Conservation (phyloP, 2,329 filamentous ascomycete genomes). For the Mycocentrospora acerina region DNA sequence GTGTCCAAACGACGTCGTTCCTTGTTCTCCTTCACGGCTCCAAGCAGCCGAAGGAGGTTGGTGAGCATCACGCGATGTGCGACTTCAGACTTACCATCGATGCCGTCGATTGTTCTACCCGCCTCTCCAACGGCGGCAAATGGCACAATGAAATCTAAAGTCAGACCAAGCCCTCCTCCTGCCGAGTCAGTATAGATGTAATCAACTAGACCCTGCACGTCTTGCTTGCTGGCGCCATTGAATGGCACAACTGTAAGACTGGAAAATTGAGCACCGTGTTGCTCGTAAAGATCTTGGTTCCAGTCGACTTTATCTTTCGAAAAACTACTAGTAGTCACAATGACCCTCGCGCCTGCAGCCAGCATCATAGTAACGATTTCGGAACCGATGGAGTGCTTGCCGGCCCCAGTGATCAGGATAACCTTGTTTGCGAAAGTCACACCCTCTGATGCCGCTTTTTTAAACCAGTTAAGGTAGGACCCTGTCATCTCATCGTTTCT, state of each 20-base stretch:
- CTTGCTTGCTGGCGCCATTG: constrained; percentile 53
- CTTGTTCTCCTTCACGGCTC: constrained; percentile 67
- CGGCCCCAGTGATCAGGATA: constrained; percentile 43
- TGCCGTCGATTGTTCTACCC: constrained; percentile 59
- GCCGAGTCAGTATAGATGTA: constrained; percentile 53
- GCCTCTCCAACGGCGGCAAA: constrained; percentile 57
- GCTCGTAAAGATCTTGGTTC: constrained; percentile 40
- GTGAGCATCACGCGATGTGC: constrained; percentile 98
- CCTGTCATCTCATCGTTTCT: too few species aligned
- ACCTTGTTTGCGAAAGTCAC: constrained; percentile 28
- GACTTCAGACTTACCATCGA: constrained; percentile 61
- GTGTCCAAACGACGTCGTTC: constrained; percentile 39
- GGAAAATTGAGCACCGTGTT: constrained; percentile 36
- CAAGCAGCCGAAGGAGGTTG: constrained; percentile 85
- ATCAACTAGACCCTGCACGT: constrained; percentile 40
- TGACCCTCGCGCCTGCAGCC: constrained; percentile 39
- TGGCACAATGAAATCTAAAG: constrained; percentile 46
- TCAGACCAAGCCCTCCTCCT: too few species aligned
- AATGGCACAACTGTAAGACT: constrained; percentile 43
- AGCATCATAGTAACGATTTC: constrained; percentile 37
- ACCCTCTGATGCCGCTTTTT: too few species aligned
- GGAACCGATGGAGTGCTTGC: constrained; percentile 40
- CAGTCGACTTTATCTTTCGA: constrained; percentile 51
- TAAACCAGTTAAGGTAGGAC: too few species aligned
- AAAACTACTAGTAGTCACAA: constrained; percentile 44